Percentiles rank a stretch among this genome's conserved stretches.
Conservation (phyloP, 2,329 filamentous ascomycete genomes). For the Lasiodiplodia theobromae region DNA sequence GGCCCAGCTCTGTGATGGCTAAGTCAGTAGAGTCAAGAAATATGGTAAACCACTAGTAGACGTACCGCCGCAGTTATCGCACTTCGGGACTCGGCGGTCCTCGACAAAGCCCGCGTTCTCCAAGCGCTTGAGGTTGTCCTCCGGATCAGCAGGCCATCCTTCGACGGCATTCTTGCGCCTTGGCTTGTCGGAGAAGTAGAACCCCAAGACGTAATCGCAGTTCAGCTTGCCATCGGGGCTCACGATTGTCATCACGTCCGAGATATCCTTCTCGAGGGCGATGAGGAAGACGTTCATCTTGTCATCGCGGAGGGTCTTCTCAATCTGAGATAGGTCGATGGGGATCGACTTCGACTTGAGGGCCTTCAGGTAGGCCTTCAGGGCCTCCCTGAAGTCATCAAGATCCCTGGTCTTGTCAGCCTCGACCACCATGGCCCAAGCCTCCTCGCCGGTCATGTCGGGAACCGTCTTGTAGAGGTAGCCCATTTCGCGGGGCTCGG, state of each 20-base stretch:
- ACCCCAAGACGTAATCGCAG: constrained; percentile 69
- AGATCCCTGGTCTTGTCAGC: constrained; percentile 59
- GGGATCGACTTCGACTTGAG: constrained; percentile 43
- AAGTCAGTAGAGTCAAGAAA: constrained; percentile 4
- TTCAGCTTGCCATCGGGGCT: constrained; percentile 64
- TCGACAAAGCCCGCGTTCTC: constrained; percentile 70
- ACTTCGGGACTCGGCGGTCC: constrained; percentile 65
- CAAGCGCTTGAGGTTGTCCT: constrained; percentile 71
- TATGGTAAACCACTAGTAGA: constrained; percentile 18
- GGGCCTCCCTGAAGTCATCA: constrained; percentile 58
- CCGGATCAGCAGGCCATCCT: constrained; percentile 64
- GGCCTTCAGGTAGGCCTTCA: constrained; percentile 56
- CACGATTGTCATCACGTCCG: constrained; percentile 57
- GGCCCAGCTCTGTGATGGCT: constrained; percentile 60
- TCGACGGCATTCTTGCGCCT: constrained; percentile 60
- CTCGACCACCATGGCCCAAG: constrained; percentile 58
- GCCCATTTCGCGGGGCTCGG: constrained; percentile 47
- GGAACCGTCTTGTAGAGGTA: constrained; percentile 47
- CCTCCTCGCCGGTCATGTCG: constrained; percentile 56
- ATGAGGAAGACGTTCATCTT: constrained; percentile 59
- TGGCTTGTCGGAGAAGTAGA: constrained; percentile 67
- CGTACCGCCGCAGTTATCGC: constrained; percentile 64
- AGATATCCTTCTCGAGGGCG: constrained; percentile 55
- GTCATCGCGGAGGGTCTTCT: constrained; percentile 58
- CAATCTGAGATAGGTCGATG: constrained; percentile 57